These are phyloP conservation scores for Lepidium didymum DNA, from an alignment of 345 rosid species.

Conservation along the genomic window DNA sequence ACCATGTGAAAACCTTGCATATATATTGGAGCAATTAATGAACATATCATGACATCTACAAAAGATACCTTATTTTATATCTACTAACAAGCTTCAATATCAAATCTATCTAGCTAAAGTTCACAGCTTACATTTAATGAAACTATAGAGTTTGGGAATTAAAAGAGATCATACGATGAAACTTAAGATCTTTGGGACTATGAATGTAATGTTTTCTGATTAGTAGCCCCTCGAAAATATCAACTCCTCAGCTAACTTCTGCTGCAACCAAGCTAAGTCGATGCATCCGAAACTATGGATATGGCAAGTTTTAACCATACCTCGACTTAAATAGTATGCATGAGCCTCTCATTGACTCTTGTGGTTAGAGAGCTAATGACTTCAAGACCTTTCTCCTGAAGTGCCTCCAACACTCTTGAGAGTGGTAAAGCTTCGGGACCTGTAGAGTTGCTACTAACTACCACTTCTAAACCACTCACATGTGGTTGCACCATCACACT, in stretches of 20 bases:
- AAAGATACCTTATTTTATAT: not conserved
- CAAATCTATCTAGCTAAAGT: not conserved
- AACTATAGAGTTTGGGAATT: not conserved
- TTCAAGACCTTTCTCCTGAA: conserved; percentile 36
- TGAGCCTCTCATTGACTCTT: conserved; percentile 32
- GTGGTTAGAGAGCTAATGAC: conserved; percentile 35
- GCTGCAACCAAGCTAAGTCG: conserved; percentile 36
- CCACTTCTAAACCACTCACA: conserved; percentile 37
- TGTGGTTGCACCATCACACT: conserved; percentile 31
- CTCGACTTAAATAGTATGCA: conserved; percentile 45
- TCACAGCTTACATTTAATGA: not conserved
- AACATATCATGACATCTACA: not conserved
- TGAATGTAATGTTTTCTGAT: not conserved
- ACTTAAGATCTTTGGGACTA: not conserved
- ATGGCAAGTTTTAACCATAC: conserved; percentile 24
- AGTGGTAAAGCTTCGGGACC: conserved; percentile 31
- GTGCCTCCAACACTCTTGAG: conserved; percentile 33
- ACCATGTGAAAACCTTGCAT: not conserved
- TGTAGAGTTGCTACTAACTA: conserved; percentile 21
- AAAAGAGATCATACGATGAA: conserved; percentile 14
- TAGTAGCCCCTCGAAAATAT: conserved; percentile 10
- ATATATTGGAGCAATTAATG: not conserved
- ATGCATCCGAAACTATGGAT: conserved; percentile 27
- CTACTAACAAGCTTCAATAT: conserved; percentile 1
- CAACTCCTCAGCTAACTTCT: conserved; percentile 35